Conservation (phyloP, 768 basidiomycete species). For the Hericium erinaceus region DNA sequence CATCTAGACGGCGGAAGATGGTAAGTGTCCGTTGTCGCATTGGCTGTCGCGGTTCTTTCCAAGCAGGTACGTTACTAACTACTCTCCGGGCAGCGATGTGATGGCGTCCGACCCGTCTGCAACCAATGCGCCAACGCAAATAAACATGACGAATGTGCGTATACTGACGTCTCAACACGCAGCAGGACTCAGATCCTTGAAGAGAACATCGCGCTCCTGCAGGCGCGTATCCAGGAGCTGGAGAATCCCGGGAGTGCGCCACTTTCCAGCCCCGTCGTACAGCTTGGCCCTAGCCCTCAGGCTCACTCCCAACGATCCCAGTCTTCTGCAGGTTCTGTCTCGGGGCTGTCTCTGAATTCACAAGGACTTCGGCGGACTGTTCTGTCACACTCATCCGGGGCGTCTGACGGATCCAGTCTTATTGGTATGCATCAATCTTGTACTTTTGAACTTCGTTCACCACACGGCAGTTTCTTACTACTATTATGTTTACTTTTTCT, state of each 20-base stretch:
- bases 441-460: too few species aligned
- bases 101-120: constrained; percentile 31
- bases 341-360: too few species aligned
- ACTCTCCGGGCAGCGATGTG: constrained; percentile 30
- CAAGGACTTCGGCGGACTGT: background rate
- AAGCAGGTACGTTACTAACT: background rate
- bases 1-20: constrained; percentile 12
- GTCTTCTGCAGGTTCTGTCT: background rate
- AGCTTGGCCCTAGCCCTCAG: constrained; percentile 12
- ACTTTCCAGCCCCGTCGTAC: constrained; percentile 3
- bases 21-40: background rate
- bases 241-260: constrained; percentile 11
- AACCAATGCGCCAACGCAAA: constrained; percentile 49
- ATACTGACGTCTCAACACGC: constrained; percentile 50
- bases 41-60: too few species aligned
- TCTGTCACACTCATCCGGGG: background rate
- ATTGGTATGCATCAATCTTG: background rate
- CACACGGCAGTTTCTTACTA: too few species aligned
- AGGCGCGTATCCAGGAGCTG: constrained; percentile 33
- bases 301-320: background rate
- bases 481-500: too few species aligned
- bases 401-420: constrained; percentile 6
- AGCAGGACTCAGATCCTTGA: constrained; percentile 36
- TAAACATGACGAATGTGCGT: constrained; percentile 58
- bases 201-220: constrained; percentile 29